phyloP scores from a whole-genome alignment of 2,329 filamentous ascomycete genomes.

The Aspergillus quadrilineatus region DNA sequence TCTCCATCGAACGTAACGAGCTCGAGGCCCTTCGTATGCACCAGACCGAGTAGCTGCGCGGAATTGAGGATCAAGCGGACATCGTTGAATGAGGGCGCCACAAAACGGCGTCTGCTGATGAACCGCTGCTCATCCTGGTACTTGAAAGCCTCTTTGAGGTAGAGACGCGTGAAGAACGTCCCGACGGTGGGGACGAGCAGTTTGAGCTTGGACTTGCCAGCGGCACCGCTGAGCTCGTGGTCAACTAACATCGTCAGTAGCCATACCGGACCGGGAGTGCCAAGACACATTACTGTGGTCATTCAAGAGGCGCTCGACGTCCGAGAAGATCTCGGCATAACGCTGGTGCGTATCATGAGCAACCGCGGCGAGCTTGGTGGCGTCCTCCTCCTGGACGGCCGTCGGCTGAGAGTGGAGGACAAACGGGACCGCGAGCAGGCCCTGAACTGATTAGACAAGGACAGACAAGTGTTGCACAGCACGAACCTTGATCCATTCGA shows the following conservation, averaged over 20 bases:
- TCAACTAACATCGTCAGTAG: slow-evolving; percentile 52
- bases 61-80: slow-evolving; percentile 90
- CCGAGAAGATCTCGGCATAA: slow-evolving; percentile 92
- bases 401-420: slow-evolving; percentile 95
- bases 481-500: slow-evolving; percentile 86
- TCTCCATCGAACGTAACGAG: slow-evolving; percentile 97
- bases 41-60: slow-evolving; percentile 89
- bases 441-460: slow-evolving; percentile 35
- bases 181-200: slow-evolving; percentile 87
- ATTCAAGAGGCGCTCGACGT: slow-evolving; percentile 87
- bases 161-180: slow-evolving; percentile 87
- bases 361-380: slow-evolving; percentile 65
- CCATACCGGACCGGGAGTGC: slow-evolving; percentile 5
- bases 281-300: slow-evolving; percentile 68
- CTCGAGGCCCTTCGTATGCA: slow-evolving; percentile 68
- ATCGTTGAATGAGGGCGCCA: slow-evolving; percentile 96
- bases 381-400: slow-evolving; percentile 72
- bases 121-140: slow-evolving; percentile 82
- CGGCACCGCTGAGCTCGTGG: slow-evolving; percentile 64
- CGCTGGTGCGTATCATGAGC: slow-evolving; percentile 78
- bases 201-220: slow-evolving; percentile 82
- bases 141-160: slow-evolving; percentile 84
- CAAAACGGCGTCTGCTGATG: slow-evolving; percentile 88
- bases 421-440: slow-evolving; percentile 88
- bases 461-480: slow-evolving; percentile 1